Conservation (phyloP, 352 stramenopile genomes). For the Globisporangium spinosum region DNA sequence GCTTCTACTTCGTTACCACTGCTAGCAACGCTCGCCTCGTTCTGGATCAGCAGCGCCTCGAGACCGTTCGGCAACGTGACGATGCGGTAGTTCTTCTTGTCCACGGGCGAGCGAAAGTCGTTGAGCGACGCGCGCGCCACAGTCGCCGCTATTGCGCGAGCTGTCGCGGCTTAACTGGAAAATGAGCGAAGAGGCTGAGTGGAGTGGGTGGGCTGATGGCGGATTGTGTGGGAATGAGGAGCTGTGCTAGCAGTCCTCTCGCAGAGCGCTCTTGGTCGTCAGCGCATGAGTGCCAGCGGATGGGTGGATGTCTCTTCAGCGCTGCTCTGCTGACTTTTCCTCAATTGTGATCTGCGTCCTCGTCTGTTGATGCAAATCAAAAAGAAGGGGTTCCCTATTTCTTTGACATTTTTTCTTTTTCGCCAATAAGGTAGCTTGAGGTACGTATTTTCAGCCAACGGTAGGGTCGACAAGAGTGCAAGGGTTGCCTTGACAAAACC, state of each 20-base stretch:
- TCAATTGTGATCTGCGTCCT: conserved; percentile 5
- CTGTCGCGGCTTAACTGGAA: background rate
- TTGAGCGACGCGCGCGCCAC: conserved; percentile 28
- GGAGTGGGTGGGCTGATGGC: background rate
- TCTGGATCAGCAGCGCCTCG: conserved; percentile 60
- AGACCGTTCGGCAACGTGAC: conserved; percentile 64
- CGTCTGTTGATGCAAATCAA: conserved; percentile 2
- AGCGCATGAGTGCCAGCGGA: background rate
- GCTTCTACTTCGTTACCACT: background rate
- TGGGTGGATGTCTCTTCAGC: background rate
- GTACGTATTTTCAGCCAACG: background rate
- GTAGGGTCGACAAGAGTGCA: background rate
- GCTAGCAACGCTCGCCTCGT: conserved; percentile 16
- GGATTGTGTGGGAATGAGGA: conserved; percentile 1
- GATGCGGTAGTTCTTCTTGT: conserved; percentile 73
- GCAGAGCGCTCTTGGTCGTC: background rate
- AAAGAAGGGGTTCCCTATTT: background rate
- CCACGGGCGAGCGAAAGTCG: conserved; percentile 45
- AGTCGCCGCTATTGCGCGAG: conserved; percentile 11
- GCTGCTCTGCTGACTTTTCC: background rate
- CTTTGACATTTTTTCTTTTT: conserved; percentile 1
- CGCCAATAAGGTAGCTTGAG: background rate
- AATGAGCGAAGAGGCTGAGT: background rate
- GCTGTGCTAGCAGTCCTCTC: background rate
- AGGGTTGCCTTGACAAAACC: background rate